Base-by-base conservation (phyloP, 148 eudicot genomes). In the Vaccinium macrocarpon region DNA sequence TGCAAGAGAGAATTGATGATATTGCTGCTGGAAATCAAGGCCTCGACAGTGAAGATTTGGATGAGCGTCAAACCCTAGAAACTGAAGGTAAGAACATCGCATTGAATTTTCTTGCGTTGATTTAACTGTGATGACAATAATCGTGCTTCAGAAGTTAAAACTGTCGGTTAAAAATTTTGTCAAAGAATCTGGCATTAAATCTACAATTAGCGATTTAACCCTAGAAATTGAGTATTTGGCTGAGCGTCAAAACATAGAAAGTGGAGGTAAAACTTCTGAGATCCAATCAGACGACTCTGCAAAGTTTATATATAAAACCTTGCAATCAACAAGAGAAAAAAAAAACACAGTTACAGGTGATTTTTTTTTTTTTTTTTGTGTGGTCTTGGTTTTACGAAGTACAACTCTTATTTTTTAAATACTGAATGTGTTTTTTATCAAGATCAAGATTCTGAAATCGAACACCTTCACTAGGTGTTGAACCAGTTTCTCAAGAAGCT, bases 1-100 rank as follows among this genome's bases (percentile, higher is more conserved):
- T 92, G 86, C 97, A 92, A 80, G 97, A 92, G 79, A 86, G 76
- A 79, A 81, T 95, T 12, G 97, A 95, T 76, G 82, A 86, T 2
- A 80, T 92, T n/a, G 90, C 50, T 51, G 14, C 84, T 7, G 74
- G 27, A 13, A 49, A 74, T 32, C 64, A 84, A 76, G 16, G 71
- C 51, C 29, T 59, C 10, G 71, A 59, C 5, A 77, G 70, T 49
- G 82, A 80, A 5, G 46, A 84, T 46, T 32, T 61, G 48, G 80
- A 35, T 7, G 38, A 46, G 16, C 12, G 18, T 79, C 61, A 79
- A 42, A 64, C 38, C 35, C 49, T 80, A 38, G 86, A 81, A 81
- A 62, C 42, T 75, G 77, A 68, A 38, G 84, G n/a, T 74, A 73
- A 62, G 38, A 56, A 62, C 46, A 53, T 10, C 18, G 61, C 57